A percentile compares a stretch with the other conserved stretches of the same genome.
These are phyloP conservation scores for Metschnikowia cubensis DNA, from an alignment of 805 yeast species.

Conservation along the genomic window DNA sequence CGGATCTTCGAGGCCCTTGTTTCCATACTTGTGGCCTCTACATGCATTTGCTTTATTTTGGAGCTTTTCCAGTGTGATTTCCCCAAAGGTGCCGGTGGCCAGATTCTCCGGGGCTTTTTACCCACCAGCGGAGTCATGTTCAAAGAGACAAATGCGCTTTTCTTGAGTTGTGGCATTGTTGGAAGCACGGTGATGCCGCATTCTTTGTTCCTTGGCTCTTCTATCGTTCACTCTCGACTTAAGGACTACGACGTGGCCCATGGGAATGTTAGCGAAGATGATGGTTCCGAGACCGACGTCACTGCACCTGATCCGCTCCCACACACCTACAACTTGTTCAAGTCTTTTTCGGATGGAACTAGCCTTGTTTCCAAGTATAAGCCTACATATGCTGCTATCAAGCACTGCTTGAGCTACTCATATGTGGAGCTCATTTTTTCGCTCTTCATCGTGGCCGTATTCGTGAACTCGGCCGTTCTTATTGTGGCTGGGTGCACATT, in stretches of 20 bases:
- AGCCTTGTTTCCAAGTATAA: conserved; percentile 30
- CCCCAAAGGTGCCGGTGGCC: conserved; percentile 47
- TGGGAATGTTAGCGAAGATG: conserved; percentile 17
- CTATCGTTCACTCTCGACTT: conserved; percentile 41
- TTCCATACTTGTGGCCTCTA: conserved; percentile 61
- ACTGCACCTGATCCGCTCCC: conserved; percentile 11
- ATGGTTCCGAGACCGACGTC: background rate
- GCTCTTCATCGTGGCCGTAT: conserved; percentile 40
- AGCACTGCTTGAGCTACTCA: conserved; percentile 38
- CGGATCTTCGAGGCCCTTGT: conserved; percentile 78
- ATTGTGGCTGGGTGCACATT: conserved; percentile 44
- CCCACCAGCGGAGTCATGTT: conserved; percentile 44
- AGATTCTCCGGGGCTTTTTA: conserved; percentile 61
- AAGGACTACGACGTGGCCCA: conserved; percentile 39
- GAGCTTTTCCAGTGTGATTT: conserved; percentile 57
- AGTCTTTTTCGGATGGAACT: conserved; percentile 27
- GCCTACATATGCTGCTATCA: conserved; percentile 41
- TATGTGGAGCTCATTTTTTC: conserved; percentile 39
- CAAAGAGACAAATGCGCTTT: conserved; percentile 36
- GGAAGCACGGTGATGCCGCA: conserved; percentile 49
- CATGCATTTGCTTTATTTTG: conserved; percentile 70
- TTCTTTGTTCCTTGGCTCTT: conserved; percentile 41
- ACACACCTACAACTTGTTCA: conserved; percentile 18
- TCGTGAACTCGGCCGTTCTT: conserved; percentile 42
- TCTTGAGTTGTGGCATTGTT: conserved; percentile 42